Conservation (phyloP, 768 basidiomycete genomes). For the Sistotremastrum suecicum region DNA sequence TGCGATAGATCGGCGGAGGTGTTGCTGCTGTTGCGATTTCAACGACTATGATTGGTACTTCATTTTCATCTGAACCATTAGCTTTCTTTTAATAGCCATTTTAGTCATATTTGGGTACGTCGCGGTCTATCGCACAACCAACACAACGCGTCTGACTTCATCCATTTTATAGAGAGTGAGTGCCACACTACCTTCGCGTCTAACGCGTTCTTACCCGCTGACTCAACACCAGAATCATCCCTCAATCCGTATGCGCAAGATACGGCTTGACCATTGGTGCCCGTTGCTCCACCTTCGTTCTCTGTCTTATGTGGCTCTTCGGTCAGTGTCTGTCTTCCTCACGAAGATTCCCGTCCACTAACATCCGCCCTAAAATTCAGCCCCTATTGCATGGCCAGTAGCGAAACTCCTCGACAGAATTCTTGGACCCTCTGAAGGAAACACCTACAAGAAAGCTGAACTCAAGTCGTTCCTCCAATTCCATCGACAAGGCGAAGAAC, state of each 20-base stretch:
- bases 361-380: conserved; percentile 16
- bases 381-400: conserved; percentile 64
- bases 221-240: conserved; percentile 34
- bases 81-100: background rate
- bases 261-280: conserved; percentile 77
- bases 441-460: conserved; percentile 67
- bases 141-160: background rate
- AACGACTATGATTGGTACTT: conserved; percentile 51
- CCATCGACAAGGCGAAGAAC: conserved; percentile 60
- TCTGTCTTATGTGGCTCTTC: conserved; percentile 55
- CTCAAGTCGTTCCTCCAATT: conserved; percentile 70
- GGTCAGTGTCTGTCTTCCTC: conserved; percentile 15
- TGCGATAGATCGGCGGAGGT: conserved; percentile 43
- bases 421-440: conserved; percentile 57
- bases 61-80: background rate
- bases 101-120: conserved; percentile 73
- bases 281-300: conserved; percentile 59
- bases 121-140: background rate
- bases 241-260: conserved; percentile 60
- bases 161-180: conserved; percentile 24
- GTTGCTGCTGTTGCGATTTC: conserved; percentile 67
- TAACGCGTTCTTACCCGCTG: background rate
- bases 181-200: background rate
- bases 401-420: conserved; percentile 65
- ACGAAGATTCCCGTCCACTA: background rate